Base-by-base conservation (phyloP, 1,139 yeast genomes). In the Saccharomyces hybrid region DNA sequence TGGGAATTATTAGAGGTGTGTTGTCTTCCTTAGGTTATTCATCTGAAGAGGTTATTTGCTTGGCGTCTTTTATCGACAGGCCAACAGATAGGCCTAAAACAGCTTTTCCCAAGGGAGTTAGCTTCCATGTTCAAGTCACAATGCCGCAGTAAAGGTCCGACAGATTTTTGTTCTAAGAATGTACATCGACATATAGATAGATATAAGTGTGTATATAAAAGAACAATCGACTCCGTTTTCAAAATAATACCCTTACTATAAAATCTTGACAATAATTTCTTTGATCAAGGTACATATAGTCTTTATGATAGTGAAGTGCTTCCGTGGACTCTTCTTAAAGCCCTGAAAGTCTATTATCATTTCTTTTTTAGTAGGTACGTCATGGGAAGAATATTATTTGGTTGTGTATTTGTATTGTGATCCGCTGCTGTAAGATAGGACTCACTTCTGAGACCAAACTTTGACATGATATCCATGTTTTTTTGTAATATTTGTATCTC, bases 1-100 rank as follows among this genome's bases (percentile, higher is more conserved):
- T 89, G 61, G 98, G 97, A 0, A 71, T 91, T 2, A 86, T 91
- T 14, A 77, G 90, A 58, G 97, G 97, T 0, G 83, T 88, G 0
- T 72, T 91, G 27, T 58, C 62, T 8, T 65, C 71, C 6, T 53
- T 68, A 13, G 70, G 71, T 4, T 63, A 64, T 46, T 53, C 62
- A 11, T 53, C 60, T 14, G 68, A 63, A 5, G 62, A 64, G 34
- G 63, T 67, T 1, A 53, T 57, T 25, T 66, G 70, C 51, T 48
- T 60, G 14, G 68, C 68, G 11, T 58, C 69, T 5, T 64, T 60
- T 54, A 59, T 64, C 1, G 69, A 66, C 47, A 57, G 60, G 38
- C 68, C 69, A 3, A 60, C 61, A 13, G 66, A 62, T 41, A 55
- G 56, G 23, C 58, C 50, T 49, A 57, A 48, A 50, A 52, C 52